A percentile compares a stretch with the other conserved stretches of the same genome.
phyloP scores from a whole-genome alignment of 2,329 filamentous ascomycete species.

The Helotiales sp. region DNA sequence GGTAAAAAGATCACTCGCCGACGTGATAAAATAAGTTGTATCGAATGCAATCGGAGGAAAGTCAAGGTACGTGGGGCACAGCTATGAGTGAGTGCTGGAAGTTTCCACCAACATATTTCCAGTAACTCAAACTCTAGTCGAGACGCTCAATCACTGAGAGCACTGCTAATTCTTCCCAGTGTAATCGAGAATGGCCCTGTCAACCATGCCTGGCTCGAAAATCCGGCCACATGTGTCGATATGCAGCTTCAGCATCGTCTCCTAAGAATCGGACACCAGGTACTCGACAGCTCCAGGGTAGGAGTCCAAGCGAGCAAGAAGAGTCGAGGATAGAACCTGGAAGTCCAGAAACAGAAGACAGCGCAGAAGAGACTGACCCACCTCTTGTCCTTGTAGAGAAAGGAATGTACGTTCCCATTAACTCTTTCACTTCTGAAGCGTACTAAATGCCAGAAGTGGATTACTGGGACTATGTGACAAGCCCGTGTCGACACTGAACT shows the following conservation, averaged over 20 bases:
- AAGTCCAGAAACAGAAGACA: background rate
- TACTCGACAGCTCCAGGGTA: background rate
- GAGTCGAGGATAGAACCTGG: background rate
- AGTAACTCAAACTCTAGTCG: background rate
- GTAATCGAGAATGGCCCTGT: constrained; percentile 4
- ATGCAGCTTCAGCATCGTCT: background rate
- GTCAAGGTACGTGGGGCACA: background rate
- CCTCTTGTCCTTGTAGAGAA: background rate
- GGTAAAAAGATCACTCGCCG: background rate
- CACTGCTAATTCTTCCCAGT: background rate
- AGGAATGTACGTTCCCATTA: background rate
- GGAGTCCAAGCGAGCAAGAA: background rate
- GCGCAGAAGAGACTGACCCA: background rate
- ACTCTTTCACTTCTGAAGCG: background rate
- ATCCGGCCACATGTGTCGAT: background rate
- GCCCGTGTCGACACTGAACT: background rate
- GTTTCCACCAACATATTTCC: background rate
- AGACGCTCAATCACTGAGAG: background rate
- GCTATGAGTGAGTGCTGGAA: background rate
- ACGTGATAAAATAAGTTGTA: constrained; percentile 1
- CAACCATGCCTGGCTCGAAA: constrained; percentile 8
- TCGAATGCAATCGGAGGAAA: constrained; percentile 5
- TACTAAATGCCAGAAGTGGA: background rate
- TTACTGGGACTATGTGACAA: background rate
- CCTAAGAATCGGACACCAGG: background rate